These are phyloP conservation scores for Pilasporangium apinafurcum DNA, from an alignment of 352 stramenopile species.

Conservation along the genomic window DNA sequence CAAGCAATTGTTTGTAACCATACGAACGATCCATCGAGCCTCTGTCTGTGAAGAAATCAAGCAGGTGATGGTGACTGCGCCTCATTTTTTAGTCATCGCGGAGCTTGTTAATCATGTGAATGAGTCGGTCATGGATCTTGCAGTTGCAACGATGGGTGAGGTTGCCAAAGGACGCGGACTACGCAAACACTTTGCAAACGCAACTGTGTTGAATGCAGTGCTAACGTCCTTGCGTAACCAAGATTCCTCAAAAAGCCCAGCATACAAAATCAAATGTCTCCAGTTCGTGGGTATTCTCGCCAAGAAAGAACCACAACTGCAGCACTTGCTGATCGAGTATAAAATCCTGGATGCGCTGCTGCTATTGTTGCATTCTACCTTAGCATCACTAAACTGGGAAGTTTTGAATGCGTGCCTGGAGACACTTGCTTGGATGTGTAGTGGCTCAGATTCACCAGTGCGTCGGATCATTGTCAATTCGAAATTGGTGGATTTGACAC, in stretches of 20 bases:
- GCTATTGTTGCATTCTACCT: slow-evolving; percentile 37
- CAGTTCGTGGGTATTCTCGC: slow-evolving; percentile 29
- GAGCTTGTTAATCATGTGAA: slow-evolving; percentile 32
- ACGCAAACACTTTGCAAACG: slow-evolving; percentile 24
- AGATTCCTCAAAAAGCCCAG: slow-evolving; percentile 4
- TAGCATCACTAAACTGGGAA: slow-evolving; percentile 19
- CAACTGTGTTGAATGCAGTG: slow-evolving; percentile 33
- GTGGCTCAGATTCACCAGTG: slow-evolving; percentile 17
- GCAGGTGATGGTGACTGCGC: slow-evolving; percentile 22
- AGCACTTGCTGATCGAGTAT: slow-evolving; percentile 47
- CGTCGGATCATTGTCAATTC: slow-evolving; percentile 30
- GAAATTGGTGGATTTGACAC: slow-evolving; percentile 42
- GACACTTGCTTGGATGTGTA: slow-evolving; percentile 48
- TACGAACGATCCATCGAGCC: slow-evolving; percentile 20
- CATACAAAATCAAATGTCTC: slow-evolving; percentile 28
- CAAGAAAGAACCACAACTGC: slow-evolving; percentile 36
- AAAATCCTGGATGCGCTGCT: slow-evolving; percentile 41
- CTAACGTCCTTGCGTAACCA: slow-evolving; percentile 30
- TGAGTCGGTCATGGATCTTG: slow-evolving; percentile 26
- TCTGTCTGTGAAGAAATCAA: slow-evolving; percentile 16
- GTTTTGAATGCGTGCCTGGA: slow-evolving; percentile 42
- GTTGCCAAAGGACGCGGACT: slow-evolving; percentile 20
- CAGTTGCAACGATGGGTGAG: slow-evolving; percentile 29
- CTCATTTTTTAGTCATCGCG: slow-evolving; percentile 39
- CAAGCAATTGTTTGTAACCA: slow-evolving; percentile 24